Evolutionary conservation across 2,329 filamentous ascomycete genomes (phyloP), one percentile per base, ranked within the genome.

Genomic region (Biscogniauxia mediterranea): DNA sequence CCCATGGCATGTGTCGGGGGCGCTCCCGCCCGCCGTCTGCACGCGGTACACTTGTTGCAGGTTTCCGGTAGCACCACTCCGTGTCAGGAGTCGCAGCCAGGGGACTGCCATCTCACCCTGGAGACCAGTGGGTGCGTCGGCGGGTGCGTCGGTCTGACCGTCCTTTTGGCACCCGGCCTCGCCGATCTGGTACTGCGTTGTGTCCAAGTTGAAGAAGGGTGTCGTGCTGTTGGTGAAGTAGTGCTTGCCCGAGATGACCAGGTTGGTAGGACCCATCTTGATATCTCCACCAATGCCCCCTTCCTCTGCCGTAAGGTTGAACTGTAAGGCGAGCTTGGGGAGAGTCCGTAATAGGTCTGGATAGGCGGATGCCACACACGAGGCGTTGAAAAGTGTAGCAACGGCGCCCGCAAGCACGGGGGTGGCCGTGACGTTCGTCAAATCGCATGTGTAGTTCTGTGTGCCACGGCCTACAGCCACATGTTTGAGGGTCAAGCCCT

Each of bases 401-500:
- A 92, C 73, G 58, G 94, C 94, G 65, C 94, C 94, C 55, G 81
- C 76, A 19, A 88, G 81, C 9, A 80, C 81, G 15, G 94, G 93
- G 0, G 78, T 78, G 0, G 86, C 83, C 3, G 83, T 84, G 1
- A 84, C 73, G 68, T 89, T 84, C 64, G 77, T 77, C 58, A 83
- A 78, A 61, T 85, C 80, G 81, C 94, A 97, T 56, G 92, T 96
- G 81, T 97, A 98, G 83, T 97, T 97, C 79, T 97, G 89, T 7
- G 91, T 95, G 62, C 94, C 94, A 52, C 92, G 89, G 70, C 94
- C 94, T 64, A 97, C 81, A 72, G 90, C 91, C 58, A 97, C 89
- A 76, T 96, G 91, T 72, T 86, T 84, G 56, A 96, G 81, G 3
- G 73, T 79, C 28, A 91, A 80, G 59, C 88, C 90, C 6, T 79